A percentile compares a stretch with the other conserved stretches of the same genome.
Conservation (phyloP, 306 rosid species). For the Glycine latifolia region DNA sequence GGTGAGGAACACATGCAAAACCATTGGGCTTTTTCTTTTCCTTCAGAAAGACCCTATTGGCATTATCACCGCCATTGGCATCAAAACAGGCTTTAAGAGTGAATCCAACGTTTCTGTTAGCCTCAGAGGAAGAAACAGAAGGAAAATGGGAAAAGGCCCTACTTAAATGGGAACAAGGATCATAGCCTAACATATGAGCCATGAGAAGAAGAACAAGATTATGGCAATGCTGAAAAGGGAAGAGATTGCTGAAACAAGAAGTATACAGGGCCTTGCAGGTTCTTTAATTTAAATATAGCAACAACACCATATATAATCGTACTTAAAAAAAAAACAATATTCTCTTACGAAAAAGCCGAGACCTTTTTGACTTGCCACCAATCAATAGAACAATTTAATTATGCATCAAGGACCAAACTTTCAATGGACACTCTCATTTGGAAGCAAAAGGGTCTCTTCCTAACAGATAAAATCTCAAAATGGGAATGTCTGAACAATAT, state of each 20-base stretch:
- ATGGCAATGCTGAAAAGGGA: slow-evolving; percentile 6
- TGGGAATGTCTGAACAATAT: not conserved
- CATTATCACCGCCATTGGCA: slow-evolving; percentile 18
- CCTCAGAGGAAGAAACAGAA: slow-evolving; percentile 36
- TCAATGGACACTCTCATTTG: slow-evolving; percentile 20
- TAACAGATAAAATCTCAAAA: slow-evolving; percentile 24
- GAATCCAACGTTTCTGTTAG: slow-evolving; percentile 31
- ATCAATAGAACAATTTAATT: slow-evolving; percentile 32
- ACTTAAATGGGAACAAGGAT: slow-evolving; percentile 38
- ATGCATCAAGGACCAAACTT: slow-evolving; percentile 33
- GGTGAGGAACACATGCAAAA: slow-evolving; percentile 42
- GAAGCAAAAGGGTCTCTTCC: slow-evolving; percentile 29
- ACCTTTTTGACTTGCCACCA: not conserved
- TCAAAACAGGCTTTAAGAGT: slow-evolving; percentile 49
- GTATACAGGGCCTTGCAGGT: slow-evolving; percentile 29
- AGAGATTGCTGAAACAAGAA: slow-evolving; percentile 44
- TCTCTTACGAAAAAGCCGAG: slow-evolving; percentile 3
- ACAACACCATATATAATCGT: slow-evolving; percentile 6
- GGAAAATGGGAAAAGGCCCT: slow-evolving; percentile 41
- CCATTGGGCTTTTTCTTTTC: slow-evolving; percentile 52
- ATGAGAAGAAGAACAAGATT: slow-evolving; percentile 27
- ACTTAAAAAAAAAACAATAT: slow-evolving; percentile 1
- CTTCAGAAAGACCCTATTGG: slow-evolving; percentile 49
- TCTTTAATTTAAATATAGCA: slow-evolving; percentile 37
- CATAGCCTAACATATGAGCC: slow-evolving; percentile 47